Percentiles rank a stretch among this genome's conserved stretches.
These are phyloP conservation scores for Chytriomyces confervae DNA, from an alignment of 192 early-diverging fungal species.

Conservation along the genomic window DNA sequence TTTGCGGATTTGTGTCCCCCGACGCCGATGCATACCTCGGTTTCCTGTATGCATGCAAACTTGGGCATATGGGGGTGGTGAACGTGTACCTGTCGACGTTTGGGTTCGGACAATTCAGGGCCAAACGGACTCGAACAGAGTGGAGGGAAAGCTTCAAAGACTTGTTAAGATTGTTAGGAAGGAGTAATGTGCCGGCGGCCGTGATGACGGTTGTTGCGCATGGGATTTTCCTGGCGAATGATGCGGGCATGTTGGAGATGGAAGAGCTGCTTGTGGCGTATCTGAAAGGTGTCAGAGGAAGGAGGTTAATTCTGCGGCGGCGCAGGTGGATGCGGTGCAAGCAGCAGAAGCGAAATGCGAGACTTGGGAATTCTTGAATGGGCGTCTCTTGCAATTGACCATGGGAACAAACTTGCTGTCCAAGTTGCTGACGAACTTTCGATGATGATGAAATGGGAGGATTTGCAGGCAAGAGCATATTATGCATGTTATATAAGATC, in stretches of 20 bases:
- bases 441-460: too few species aligned
- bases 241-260: neutral
- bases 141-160: neutral
- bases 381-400: too few species aligned
- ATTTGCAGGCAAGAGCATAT: too few species aligned
- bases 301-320: too few species aligned
- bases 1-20: neutral
- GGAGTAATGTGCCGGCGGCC: neutral
- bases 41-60: neutral
- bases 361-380: too few species aligned
- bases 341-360: too few species aligned
- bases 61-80: neutral
- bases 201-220: neutral
- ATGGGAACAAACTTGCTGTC: too few species aligned
- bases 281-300: too few species aligned
- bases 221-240: neutral
- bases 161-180: neutral
- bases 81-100: neutral
- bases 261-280: too few species aligned
- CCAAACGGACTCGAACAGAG: neutral
- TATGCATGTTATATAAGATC: too few species aligned
- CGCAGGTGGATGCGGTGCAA: too few species aligned
- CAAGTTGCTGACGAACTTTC: too few species aligned
- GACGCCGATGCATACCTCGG: neutral
- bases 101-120: neutral